These are phyloP conservation scores for Populus hybrid DNA, from an alignment of 441 rosid species.

Conservation along the genomic window DNA sequence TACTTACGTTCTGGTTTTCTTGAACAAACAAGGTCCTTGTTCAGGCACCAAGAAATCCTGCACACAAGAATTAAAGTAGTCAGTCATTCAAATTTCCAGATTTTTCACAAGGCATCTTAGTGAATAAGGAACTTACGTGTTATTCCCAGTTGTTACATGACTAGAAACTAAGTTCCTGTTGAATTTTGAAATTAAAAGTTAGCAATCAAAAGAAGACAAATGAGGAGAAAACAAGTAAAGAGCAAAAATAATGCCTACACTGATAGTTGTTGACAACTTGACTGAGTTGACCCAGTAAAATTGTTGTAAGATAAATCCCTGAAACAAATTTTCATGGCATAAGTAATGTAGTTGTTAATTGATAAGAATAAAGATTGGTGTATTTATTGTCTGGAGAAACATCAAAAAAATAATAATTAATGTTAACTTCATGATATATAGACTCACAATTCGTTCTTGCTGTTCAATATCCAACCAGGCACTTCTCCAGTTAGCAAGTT, in stretches of 20 bases:
- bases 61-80: background rate
- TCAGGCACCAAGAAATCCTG: too few relatives aligned
- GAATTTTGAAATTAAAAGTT: background rate
- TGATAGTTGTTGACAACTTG: conserved; percentile 37
- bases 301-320: conserved; percentile 93
- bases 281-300: conserved; percentile 40
- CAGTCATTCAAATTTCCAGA: background rate
- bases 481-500: too few relatives aligned
- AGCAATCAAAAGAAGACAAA: conserved; percentile 3
- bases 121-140: conserved; percentile 49
- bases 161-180: conserved; percentile 74
- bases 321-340: conserved; percentile 19
- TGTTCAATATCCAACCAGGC: too few relatives aligned
- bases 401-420: too few relatives aligned
- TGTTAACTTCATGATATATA: too few relatives aligned
- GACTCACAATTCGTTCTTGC: too few relatives aligned
- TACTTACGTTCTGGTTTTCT: too few relatives aligned
- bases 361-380: too few relatives aligned
- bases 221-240: background rate
- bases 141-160: conserved; percentile 31
- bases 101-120: conserved; percentile 25
- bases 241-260: conserved; percentile 44
- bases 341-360: background rate
- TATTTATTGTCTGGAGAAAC: too few relatives aligned
- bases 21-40: too few relatives aligned